These are phyloP conservation scores for Puccinia polysora DNA, from an alignment of 1,284 basidiomycete species.

Conservation along the genomic window DNA sequence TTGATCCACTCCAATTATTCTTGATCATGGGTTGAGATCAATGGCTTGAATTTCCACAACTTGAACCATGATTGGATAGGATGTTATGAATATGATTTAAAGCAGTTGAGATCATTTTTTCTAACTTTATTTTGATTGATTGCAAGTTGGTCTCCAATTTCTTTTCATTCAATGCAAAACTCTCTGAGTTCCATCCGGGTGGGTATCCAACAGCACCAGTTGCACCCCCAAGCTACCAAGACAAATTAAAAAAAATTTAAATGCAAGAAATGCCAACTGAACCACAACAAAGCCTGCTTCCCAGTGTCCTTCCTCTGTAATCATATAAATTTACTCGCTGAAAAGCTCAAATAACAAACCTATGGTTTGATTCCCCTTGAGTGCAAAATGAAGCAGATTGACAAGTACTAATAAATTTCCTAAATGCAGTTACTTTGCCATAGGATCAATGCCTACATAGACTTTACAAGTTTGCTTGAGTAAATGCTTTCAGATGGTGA, in stretches of 20 bases:
- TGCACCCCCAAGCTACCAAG: constrained; percentile 80
- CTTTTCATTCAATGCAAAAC: constrained; percentile 63
- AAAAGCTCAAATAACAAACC: constrained; percentile 63
- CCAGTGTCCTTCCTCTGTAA: neutral
- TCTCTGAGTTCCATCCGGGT: constrained; percentile 78
- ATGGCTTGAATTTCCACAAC: constrained; percentile 49
- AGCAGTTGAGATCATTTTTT: constrained; percentile 68
- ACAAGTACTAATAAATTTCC: constrained; percentile 89
- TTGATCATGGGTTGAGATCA: constrained; percentile 57
- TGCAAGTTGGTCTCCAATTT: constrained; percentile 67
- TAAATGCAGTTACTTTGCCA: constrained; percentile 79
- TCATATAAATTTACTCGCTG: constrained; percentile 42
- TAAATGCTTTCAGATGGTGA: constrained; percentile 31
- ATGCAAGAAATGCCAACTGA: too few species aligned
- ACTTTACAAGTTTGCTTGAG: constrained; percentile 56
- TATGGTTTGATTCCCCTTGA: constrained; percentile 73
- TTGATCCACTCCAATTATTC: constrained; percentile 85
- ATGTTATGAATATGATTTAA: constrained; percentile 60
- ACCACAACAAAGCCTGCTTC: neutral
- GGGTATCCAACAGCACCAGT: constrained; percentile 97
- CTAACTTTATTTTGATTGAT: constrained; percentile 65
- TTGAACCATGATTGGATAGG: constrained; percentile 49
- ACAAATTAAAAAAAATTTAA: neutral
- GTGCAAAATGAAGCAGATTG: constrained; percentile 76
- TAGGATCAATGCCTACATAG: constrained; percentile 90